Percentiles rank a stretch among this genome's conserved stretches.
Evolutionary conservation across 139 green algal genomes (phyloP).

Genomic region (Pycnococcus provasolii): DNA sequence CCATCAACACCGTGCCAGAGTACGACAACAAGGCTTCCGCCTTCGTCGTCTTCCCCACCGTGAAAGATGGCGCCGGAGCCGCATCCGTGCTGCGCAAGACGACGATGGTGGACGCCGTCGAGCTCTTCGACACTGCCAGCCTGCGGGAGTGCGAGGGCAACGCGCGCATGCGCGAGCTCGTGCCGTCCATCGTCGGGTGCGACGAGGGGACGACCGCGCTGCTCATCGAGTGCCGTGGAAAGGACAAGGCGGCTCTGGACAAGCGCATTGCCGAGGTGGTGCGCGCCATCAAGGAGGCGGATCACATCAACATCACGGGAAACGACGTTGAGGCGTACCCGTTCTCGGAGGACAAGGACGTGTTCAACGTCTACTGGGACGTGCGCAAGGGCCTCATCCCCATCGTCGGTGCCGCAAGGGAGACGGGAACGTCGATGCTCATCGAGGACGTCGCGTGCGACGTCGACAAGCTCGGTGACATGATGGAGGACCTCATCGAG

Average conservation of each 20-base stretch:
- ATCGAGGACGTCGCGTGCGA: slow-evolving; percentile 96
- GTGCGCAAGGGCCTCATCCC: slow-evolving; percentile 92
- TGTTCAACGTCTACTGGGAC: slow-evolving; percentile 86
- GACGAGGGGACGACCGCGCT: slow-evolving; percentile 59
- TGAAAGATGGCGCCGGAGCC: slow-evolving; percentile 65
- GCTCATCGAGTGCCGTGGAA: slow-evolving; percentile 86
- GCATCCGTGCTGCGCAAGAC: slow-evolving; percentile 65
- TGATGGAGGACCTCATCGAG: slow-evolving; percentile 90
- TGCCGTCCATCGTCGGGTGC: slow-evolving; percentile 61
- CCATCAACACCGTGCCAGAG: slow-evolving; percentile 88
- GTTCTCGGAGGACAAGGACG: slow-evolving; percentile 69
- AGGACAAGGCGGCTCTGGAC: slow-evolving; percentile 46
- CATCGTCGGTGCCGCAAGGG: slow-evolving; percentile 81
- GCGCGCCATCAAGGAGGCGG: slow-evolving; percentile 2
- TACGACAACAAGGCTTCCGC: slow-evolving; percentile 69
- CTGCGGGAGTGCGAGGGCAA: slow-evolving; percentile 58
- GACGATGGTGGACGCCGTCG: slow-evolving; percentile 87
- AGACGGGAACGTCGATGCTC: slow-evolving; percentile 82
- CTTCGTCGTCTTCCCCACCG: slow-evolving; percentile 85
- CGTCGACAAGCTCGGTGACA: slow-evolving; percentile 84
- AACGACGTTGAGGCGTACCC: slow-evolving; percentile 52
- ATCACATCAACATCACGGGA: slow-evolving; percentile 7
- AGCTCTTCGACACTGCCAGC: slow-evolving; percentile 82
- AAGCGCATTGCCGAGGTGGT: slow-evolving; percentile 30
- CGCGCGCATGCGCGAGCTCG: slow-evolving; percentile 62